Evolutionary conservation across 345 rosid species (phyloP).

Genomic region (Sonneratia caseolaris): DNA sequence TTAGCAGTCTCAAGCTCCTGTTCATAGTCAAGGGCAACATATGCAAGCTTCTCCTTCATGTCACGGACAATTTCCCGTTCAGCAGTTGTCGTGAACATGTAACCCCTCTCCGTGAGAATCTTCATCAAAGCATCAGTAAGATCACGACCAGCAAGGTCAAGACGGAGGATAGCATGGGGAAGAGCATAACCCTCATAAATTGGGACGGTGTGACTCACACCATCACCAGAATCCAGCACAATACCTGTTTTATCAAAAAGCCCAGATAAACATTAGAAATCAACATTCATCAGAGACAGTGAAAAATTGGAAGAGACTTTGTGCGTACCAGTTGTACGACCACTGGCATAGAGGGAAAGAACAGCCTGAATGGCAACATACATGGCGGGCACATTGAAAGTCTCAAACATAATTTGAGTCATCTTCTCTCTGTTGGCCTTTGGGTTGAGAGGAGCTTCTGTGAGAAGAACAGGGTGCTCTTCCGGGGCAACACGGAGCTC

Average conservation of each 20-base stretch:
- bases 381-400: conserved; percentile 59
- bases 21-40: conserved; percentile 53
- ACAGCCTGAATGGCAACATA: conserved; percentile 63
- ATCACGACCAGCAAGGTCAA: conserved; percentile 58
- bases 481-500: conserved; percentile 68
- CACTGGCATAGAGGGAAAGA: conserved; percentile 51
- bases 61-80: conserved; percentile 90
- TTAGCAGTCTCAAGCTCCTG: conserved; percentile 54
- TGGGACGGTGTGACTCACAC: conserved; percentile 61
- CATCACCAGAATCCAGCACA: conserved; percentile 69
- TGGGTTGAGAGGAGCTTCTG: conserved; percentile 60
- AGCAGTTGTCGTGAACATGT: conserved; percentile 59
- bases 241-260: conserved; percentile 27
- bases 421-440: conserved; percentile 68
- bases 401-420: conserved; percentile 79
- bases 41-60: conserved; percentile 68
- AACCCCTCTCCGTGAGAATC: conserved; percentile 58
- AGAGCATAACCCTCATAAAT: conserved; percentile 57
- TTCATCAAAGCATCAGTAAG: conserved; percentile 58
- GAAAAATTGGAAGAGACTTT: neutral
- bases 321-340: conserved; percentile 49
- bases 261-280: neutral
- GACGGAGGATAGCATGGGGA: conserved; percentile 53
- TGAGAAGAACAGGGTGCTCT: conserved; percentile 55
- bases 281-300: neutral